Conservation (phyloP, 176 grass and related monocot species). For the Oryza rufipogon region DNA sequence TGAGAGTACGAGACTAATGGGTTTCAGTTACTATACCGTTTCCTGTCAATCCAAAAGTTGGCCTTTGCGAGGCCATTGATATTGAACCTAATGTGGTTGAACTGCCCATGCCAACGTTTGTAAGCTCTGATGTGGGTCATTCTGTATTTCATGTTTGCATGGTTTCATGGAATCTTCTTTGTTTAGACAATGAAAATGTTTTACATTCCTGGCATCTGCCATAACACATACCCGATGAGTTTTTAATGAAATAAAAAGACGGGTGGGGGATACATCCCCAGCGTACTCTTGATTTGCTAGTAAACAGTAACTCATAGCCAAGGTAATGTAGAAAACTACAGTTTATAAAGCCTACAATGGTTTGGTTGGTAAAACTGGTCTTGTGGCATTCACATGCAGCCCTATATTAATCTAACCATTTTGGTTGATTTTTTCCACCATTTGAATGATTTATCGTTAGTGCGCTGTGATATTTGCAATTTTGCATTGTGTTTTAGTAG, state of each 20-base stretch:
- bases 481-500: no score
- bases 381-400: neutral
- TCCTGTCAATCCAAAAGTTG: slow-evolving; percentile 3
- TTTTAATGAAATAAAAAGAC: no score
- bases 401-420: neutral
- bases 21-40: slow-evolving; percentile 30
- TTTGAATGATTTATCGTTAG: neutral
- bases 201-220: no score
- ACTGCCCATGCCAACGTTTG: neutral
- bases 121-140: neutral
- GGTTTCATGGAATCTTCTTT: neutral
- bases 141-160: neutral
- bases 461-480: no score
- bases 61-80: slow-evolving; percentile 2
- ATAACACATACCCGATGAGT: no score
- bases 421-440: neutral
- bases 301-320: no score
- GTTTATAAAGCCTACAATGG: no score
- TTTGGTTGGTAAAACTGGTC: no score
- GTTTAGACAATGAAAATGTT: no score
- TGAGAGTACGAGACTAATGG: neutral
- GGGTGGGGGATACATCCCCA: no score
- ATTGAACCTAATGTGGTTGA: neutral
- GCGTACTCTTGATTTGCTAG: no score
- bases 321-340: no score